phyloP scores from a whole-genome alignment of 345 rosid genomes.

The Boechera retrofracta region DNA sequence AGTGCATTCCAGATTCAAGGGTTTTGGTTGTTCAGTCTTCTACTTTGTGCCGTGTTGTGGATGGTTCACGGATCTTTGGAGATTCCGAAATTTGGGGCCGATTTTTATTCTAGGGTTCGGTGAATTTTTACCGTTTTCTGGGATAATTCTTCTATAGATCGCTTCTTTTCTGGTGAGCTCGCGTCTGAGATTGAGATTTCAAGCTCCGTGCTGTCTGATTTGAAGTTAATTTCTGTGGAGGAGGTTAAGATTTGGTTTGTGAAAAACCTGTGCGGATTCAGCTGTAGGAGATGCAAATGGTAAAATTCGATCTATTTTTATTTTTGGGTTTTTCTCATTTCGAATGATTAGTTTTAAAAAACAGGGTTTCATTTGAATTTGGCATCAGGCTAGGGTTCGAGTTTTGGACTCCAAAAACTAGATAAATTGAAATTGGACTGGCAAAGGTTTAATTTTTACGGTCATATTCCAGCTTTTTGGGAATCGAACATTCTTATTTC shows the following conservation, averaged over 20 bases:
- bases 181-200: conserved; percentile 16
- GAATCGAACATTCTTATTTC: not conserved
- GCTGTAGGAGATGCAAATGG: conserved; percentile 32
- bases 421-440: conserved; percentile 7
- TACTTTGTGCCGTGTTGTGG: conserved; percentile 17
- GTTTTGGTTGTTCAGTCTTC: conserved; percentile 17
- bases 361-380: conserved; percentile 12
- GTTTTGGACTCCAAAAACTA: not conserved
- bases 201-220: conserved; percentile 29
- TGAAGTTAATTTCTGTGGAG: conserved; percentile 14
- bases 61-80: conserved; percentile 32
- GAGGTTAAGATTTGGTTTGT: conserved; percentile 25
- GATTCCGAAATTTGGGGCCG: conserved; percentile 31
- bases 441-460: not conserved
- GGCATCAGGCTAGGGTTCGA: conserved; percentile 32
- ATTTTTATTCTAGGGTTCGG: conserved; percentile 42
- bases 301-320: conserved; percentile 26
- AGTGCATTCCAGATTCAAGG: conserved; percentile 18
- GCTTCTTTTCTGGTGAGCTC: conserved; percentile 23
- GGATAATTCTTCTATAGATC: not conserved
- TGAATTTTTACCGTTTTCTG: conserved; percentile 8
- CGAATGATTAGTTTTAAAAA: conserved; percentile 12
- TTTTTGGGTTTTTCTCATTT: conserved; percentile 14
- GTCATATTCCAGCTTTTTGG: not conserved
- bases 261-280: conserved; percentile 7